Base-by-base conservation (phyloP, 495 filamentous ascomycete species). In the Penicillium daleae region DNA sequence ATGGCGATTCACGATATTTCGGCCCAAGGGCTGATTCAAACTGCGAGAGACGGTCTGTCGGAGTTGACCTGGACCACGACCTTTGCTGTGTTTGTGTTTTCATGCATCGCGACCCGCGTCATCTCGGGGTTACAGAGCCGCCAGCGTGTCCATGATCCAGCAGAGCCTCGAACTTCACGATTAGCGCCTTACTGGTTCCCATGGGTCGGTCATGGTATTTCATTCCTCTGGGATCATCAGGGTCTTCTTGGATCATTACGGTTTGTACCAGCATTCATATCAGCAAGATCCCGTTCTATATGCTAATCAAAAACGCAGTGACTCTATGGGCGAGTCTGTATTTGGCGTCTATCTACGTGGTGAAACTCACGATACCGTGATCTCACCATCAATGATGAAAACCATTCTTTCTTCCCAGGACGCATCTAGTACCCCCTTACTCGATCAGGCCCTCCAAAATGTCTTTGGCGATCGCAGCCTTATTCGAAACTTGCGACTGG, bases 101-200 rank as follows among this genome's bases (percentile, higher is more conserved):
- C 68, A 12, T 77, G 76, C 60, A 67, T 80, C 60, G 65, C 67
- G 65, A 78, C 83, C 59, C 81, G 83, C 33, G 66, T 77, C 26
- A 59, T 75, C 60, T 76, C 70, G 5, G 76, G 75, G 29, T 24
- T 81, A 31, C 76, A 72, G 48, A 75, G 77, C 51, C 64, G 69
- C 7, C 65, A 56, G 21, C 59, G 58, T 27, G 60, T 54, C n/a
- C 44, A 39, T 31, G 55, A 66, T 40, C 46, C 61, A 17, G 57
- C 64, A 32, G 63, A 73, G 32, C 53, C 69, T 33, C 72, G 66
- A 61, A 69, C 57, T 52, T 76, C 83, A 44, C 76, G 74, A 62
- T 64, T 73, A 35, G 56, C 79, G 10, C 85, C 86, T 13, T 89
- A 88, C 72, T 89, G 84, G 84, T 57, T 88, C 8, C 86, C 86